Percentiles rank a stretch among this genome's conserved stretches.
Evolutionary conservation across 352 stramenopile genomes (phyloP).

Genomic region (Globisporangium spinosum): DNA sequence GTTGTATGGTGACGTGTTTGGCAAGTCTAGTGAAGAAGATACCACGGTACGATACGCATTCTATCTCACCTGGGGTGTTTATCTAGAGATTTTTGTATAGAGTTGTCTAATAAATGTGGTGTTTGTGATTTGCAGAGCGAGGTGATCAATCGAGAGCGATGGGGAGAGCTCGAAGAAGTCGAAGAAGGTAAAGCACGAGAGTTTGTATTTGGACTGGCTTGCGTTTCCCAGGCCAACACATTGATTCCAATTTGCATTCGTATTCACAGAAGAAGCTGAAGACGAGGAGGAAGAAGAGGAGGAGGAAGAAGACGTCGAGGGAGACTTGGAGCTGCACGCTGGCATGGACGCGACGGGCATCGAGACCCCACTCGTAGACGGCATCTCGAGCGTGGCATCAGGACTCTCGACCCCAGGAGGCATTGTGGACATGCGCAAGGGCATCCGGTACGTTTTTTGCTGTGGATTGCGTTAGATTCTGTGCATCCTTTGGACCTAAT

Average conservation of each 20-base stretch:
- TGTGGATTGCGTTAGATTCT: neutral
- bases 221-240: neutral
- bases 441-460: constrained; percentile 35
- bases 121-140: constrained; percentile 26
- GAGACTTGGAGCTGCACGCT: constrained; percentile 25
- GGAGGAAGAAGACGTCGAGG: constrained; percentile 28
- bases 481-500: neutral
- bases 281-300: constrained; percentile 51
- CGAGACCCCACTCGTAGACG: constrained; percentile 54
- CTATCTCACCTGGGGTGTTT: neutral
- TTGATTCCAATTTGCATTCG: neutral
- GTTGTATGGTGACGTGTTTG: constrained; percentile 97
- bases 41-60: constrained; percentile 22
- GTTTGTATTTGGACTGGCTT: neutral
- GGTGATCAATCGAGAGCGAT: constrained; percentile 59
- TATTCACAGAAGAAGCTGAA: constrained; percentile 28
- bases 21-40: constrained; percentile 37
- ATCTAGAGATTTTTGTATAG: neutral
- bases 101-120: neutral
- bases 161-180: constrained; percentile 66
- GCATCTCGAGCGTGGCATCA: constrained; percentile 64
- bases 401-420: constrained; percentile 65
- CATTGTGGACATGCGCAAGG: constrained; percentile 76
- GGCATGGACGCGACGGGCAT: constrained; percentile 53
- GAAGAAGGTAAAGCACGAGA: constrained; percentile 29